These are phyloP conservation scores for Cytospora mali DNA, from an alignment of 2,329 filamentous ascomycete species.

Conservation along the genomic window DNA sequence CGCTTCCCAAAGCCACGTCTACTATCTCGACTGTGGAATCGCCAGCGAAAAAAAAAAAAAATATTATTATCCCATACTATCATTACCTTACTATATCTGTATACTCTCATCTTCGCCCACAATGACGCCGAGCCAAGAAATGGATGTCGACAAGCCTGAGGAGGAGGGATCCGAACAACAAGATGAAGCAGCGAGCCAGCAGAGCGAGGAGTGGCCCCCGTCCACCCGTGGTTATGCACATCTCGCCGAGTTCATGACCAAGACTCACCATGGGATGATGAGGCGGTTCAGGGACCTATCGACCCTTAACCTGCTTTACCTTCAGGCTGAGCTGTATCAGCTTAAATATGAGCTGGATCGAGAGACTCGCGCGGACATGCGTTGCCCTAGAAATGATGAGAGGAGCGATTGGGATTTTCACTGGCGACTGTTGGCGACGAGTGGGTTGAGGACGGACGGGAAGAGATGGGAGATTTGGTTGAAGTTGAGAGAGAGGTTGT, in stretches of 20 bases:
- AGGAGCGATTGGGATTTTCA: slow-evolving; percentile 23
- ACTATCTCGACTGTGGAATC: not conserved
- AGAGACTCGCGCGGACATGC: slow-evolving; percentile 4
- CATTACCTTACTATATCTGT: too few species aligned
- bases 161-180: not conserved
- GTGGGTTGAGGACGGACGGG: not conserved
- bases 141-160: not conserved
- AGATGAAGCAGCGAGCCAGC: not conserved
- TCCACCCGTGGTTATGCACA: slow-evolving; percentile 19
- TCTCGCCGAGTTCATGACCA: slow-evolving; percentile 23
- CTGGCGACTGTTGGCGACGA: slow-evolving; percentile 18
- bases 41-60: not conserved
- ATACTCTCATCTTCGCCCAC: too few species aligned
- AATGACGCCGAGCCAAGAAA: not conserved
- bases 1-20: not conserved
- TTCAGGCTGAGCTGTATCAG: slow-evolving; percentile 20
- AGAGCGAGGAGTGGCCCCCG: not conserved
- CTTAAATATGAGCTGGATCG: slow-evolving; percentile 16
- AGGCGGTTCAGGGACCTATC: slow-evolving; percentile 22
- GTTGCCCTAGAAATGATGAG: not conserved
- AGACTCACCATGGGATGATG: slow-evolving; percentile 22
- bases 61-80: too few species aligned
- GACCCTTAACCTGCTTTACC: slow-evolving; percentile 22
- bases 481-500: slow-evolving; percentile 2
- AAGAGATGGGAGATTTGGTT: slow-evolving; percentile 21